Conservation (phyloP, 352 stramenopile species). For the Pelagophyceae sp. region DNA sequence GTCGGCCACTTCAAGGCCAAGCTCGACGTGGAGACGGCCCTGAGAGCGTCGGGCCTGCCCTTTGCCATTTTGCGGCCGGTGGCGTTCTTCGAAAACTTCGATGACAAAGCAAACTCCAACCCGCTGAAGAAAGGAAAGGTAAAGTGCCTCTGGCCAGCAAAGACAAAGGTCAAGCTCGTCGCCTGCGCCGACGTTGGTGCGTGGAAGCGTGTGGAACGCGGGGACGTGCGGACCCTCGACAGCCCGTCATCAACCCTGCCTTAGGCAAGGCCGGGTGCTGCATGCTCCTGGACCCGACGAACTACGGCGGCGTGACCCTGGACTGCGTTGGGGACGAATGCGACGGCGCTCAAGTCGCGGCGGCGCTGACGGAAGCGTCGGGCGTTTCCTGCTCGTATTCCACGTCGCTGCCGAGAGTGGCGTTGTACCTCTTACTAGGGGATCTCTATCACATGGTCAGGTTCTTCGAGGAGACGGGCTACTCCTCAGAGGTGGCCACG, state of each 20-base stretch:
- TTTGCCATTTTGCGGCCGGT: conserved; percentile 33
- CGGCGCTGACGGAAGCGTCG: conserved; percentile 27
- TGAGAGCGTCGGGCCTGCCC: conserved; percentile 23
- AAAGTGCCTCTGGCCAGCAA: conserved; percentile 27
- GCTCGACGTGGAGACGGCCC: conserved; percentile 29
- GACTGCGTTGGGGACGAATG: conserved; percentile 27
- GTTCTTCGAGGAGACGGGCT: conserved; percentile 28
- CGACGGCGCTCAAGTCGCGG: conserved; percentile 23
- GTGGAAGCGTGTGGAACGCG: too few species aligned
- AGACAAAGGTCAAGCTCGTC: conserved; percentile 27
- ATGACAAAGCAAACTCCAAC: conserved; percentile 32
- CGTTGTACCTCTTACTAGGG: conserved; percentile 24
- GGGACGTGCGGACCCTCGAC: too few species aligned
- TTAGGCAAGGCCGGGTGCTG: conserved; percentile 25
- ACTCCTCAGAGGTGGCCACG: conserved; percentile 24
- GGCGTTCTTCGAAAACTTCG: conserved; percentile 33
- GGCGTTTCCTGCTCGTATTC: conserved; percentile 25
- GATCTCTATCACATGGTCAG: conserved; percentile 30
- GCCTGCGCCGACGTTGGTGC: conserved; percentile 29
- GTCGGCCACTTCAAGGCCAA: conserved; percentile 32
- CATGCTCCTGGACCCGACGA: conserved; percentile 26
- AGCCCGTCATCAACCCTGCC: too few species aligned
- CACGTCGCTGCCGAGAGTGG: conserved; percentile 27
- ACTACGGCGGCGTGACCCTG: conserved; percentile 29
- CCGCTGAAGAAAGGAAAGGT: conserved; percentile 30